phyloP scores from a whole-genome alignment of 2,329 filamentous ascomycete genomes.

The Cryphonectria parasitica region DNA sequence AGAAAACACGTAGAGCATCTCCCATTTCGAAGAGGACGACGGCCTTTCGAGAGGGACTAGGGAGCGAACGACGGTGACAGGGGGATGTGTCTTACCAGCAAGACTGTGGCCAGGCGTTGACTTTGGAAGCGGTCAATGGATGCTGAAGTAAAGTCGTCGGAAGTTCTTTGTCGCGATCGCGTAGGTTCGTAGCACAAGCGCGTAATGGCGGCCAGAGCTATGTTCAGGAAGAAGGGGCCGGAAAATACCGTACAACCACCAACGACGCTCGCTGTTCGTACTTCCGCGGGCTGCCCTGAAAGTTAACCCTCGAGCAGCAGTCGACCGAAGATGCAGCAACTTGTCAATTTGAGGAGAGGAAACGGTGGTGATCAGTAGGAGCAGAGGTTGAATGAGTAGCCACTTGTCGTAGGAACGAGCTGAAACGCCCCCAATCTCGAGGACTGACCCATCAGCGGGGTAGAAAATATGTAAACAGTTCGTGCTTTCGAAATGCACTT shows the following conservation, averaged over 20 bases:
- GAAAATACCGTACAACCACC: neutral
- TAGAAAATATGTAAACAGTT: neutral
- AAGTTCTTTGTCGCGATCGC: neutral
- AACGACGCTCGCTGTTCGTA: neutral
- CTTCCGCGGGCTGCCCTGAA: neutral
- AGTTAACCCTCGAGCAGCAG: neutral
- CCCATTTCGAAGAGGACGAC: neutral
- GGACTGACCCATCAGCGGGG: neutral
- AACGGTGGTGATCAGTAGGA: neutral
- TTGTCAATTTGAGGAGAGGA: neutral
- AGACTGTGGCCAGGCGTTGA: neutral
- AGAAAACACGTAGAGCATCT: neutral
- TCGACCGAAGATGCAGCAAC: neutral
- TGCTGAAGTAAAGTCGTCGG: neutral
- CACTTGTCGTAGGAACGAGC: neutral
- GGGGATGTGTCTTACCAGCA: neutral
- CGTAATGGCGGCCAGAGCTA: neutral
- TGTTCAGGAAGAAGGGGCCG: neutral
- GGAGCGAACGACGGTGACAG: neutral
- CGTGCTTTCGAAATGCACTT: neutral
- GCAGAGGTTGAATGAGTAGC: neutral
- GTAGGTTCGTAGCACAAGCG: neutral
- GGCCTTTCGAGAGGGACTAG: neutral
- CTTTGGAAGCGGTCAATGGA: neutral
- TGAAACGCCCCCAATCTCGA: neutral